Base-by-base conservation (phyloP, 495 filamentous ascomycete species). In the Penicillium alfredii region DNA sequence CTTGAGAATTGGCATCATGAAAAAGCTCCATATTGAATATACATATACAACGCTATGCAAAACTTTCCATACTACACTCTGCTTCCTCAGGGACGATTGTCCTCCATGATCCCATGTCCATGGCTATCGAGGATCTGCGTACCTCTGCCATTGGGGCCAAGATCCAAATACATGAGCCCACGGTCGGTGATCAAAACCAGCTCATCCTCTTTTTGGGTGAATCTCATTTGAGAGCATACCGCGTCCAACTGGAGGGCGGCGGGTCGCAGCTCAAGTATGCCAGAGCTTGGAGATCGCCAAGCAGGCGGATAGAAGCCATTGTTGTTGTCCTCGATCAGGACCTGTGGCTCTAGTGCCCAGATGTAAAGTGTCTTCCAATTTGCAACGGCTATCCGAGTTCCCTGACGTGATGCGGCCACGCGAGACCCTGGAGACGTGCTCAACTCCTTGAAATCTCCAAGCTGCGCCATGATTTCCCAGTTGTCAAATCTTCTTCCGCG, bases 131-230 rank as follows among this genome's bases (percentile, higher is more conserved):
- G 18, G 6, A 24, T 17, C 18, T 24, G 33, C 6, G 18, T 23
- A 6, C 39, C 43, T 29, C 17, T 31, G 2, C 44, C 46, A n/a
- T 40, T 27, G 6, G 54, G 47, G 7, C 55, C 40, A 10, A 72
- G 38, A 48, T 63, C 42, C 56, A 66, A 60, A 8, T 53, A 33
- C 49, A 68, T 60, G 19, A 73, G 30, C 8, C 71, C 71, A 25
- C 53, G 61, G 45, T 73, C 70, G 10, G 71, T 73, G 8, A 69
- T 47, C 6, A 55, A 68, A 40, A 66, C 38, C n/a, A 73, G 40
- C 20, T 64, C 57, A 35, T 65, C 39, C 36, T 73, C 69, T 2
- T 55, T 46, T 2, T 61, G 45, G 13, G 45, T 51, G 33, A 71
- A 71, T 8, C 30, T 35, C 19, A 71, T 17, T 30, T 69, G 55